A percentile compares a stretch with the other conserved stretches of the same genome.
Conservation (phyloP, 2,329 filamentous ascomycete species). For the Penicillium sp. region DNA sequence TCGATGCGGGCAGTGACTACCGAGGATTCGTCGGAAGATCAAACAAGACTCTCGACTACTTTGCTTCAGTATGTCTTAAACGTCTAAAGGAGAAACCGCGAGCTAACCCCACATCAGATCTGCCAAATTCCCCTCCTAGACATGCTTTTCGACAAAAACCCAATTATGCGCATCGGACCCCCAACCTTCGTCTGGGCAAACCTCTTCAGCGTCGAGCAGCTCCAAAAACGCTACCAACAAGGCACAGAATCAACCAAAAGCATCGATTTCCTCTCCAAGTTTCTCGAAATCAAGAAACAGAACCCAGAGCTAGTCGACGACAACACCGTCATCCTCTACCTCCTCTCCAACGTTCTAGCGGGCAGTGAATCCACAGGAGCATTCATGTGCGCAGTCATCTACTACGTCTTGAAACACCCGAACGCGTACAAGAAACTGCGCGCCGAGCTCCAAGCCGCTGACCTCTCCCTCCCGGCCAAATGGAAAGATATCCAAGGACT, state of each 20-base stretch:
- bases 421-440: conserved; percentile 24
- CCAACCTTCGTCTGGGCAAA: conserved; percentile 18
- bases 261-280: conserved; percentile 10
- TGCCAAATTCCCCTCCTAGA: conserved; percentile 23
- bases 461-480: conserved; percentile 12
- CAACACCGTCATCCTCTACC: conserved; percentile 9
- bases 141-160: conserved; percentile 25
- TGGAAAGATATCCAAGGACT: conserved; percentile 22
- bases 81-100: neutral
- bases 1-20: conserved; percentile 22
- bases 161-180: conserved; percentile 24
- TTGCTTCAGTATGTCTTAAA: conserved; percentile 13
- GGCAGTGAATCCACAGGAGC: conserved; percentile 39
- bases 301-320: conserved; percentile 12
- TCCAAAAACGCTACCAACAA: conserved; percentile 12
- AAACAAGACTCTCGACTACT: conserved; percentile 21
- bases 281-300: conserved; percentile 14
- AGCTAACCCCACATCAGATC: conserved; percentile 11
- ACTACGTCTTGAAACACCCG: conserved; percentile 30
- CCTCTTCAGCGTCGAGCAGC: conserved; percentile 12
- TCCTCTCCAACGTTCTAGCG: conserved; percentile 27
- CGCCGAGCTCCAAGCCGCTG: conserved; percentile 20
- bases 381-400: conserved; percentile 32
- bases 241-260: neutral
- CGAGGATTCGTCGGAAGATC: conserved; percentile 17